Percentiles rank a stretch among this genome's conserved stretches.
Evolutionary conservation across 306 rosid species (phyloP).

Genomic region (Medicago arabica): DNA sequence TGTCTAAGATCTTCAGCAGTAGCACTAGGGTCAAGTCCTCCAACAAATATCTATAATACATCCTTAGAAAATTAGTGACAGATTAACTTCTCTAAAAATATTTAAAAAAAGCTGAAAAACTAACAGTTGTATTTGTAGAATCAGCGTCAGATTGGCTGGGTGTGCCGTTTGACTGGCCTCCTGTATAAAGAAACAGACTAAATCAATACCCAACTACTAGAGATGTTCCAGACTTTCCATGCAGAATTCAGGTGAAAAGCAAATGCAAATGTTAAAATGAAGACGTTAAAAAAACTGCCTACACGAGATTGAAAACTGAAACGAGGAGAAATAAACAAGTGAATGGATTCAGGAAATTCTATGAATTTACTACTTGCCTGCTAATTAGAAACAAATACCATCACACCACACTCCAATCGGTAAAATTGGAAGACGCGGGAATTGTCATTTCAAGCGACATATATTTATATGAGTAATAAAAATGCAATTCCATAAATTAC

Average conservation of each 20-base stretch:
- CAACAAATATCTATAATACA: conserved; percentile 85
- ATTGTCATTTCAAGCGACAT: conserved; percentile 18
- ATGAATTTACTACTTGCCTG: background rate
- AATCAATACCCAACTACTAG: conserved; percentile 28
- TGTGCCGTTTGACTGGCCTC: conserved; percentile 80
- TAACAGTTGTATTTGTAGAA: conserved; percentile 92
- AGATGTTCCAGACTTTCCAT: background rate
- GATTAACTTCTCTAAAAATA: background rate
- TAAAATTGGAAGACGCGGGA: background rate
- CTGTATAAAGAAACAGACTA: conserved; percentile 49
- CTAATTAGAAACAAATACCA: background rate
- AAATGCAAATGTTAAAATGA: conserved; percentile 21
- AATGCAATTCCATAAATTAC: conserved; percentile 4
- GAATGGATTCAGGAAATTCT: background rate
- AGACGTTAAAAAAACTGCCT: background rate
- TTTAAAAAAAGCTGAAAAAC: conserved; percentile 38
- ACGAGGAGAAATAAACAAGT: background rate
- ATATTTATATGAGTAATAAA: conserved; percentile 8
- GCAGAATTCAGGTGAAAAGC: conserved; percentile 20
- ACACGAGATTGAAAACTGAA: background rate
- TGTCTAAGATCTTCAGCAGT: conserved; percentile 93
- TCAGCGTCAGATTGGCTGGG: conserved; percentile 79
- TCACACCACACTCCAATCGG: conserved; percentile 8
- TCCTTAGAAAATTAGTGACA: conserved; percentile 30
- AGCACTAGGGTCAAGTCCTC: conserved; percentile 95